phyloP scores from a whole-genome alignment of 1,284 basidiomycete species.

The Trichosporon ovoides region DNA sequence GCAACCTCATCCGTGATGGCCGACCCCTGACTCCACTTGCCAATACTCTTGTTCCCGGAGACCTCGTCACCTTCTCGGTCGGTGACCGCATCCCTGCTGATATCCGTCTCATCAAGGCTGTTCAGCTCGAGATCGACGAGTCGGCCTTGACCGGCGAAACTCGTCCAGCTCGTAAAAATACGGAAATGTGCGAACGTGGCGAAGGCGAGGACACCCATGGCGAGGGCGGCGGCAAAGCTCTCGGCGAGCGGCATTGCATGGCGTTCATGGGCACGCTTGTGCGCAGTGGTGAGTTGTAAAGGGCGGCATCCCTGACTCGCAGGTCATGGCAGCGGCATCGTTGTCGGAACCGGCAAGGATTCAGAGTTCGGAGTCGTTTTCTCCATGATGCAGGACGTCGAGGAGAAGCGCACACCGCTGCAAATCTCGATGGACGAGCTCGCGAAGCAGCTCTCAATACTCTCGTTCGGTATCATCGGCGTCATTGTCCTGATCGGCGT shows the following conservation, averaged over 20 bases:
- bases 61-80: conserved; percentile 77
- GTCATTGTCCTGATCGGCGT: conserved; percentile 88
- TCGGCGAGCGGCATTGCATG: conserved; percentile 83
- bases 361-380: conserved; percentile 97
- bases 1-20: conserved; percentile 80
- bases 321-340: conserved; percentile 80
- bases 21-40: conserved; percentile 74
- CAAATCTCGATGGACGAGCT: conserved; percentile 96
- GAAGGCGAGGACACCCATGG: conserved; percentile 45
- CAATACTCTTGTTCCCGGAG: conserved; percentile 91
- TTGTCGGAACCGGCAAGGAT: conserved; percentile 80
- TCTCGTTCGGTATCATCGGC: conserved; percentile 89
- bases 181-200: conserved; percentile 53
- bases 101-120: conserved; percentile 69
- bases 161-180: conserved; percentile 66
- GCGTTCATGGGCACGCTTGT: conserved; percentile 97
- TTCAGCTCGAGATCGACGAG: conserved; percentile 90
- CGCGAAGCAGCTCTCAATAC: conserved; percentile 80
- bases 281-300: conserved; percentile 62
- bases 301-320: conserved; percentile 13
- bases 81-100: conserved; percentile 94
- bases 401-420: conserved; percentile 87
- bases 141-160: conserved; percentile 93
- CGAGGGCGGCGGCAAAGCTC: conserved; percentile 58
- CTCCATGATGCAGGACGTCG: conserved; percentile 96